Evolutionary conservation across 768 basidiomycete species (phyloP).

Genomic region (Xerocomellus intermedius): DNA sequence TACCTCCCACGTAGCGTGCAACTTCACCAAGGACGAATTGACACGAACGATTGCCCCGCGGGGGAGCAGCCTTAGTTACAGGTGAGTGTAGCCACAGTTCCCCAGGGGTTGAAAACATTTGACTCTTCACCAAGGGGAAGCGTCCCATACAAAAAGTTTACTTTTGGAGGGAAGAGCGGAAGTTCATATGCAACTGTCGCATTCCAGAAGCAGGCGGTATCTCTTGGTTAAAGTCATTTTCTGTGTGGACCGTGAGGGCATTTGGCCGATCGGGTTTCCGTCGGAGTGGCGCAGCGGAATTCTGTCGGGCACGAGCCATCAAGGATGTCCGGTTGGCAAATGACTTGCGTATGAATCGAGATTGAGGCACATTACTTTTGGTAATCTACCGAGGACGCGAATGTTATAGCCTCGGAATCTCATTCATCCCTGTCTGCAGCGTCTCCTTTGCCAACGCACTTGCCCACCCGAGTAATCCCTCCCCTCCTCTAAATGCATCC

Average conservation of each 20-base stretch:
- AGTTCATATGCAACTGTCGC: slow-evolving; percentile 70
- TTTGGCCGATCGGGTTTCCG: not conserved
- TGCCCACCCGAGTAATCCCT: slow-evolving; percentile 64
- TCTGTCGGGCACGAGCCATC: not conserved
- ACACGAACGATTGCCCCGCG: slow-evolving; percentile 48
- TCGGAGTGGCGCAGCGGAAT: not conserved
- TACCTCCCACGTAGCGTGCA: slow-evolving; percentile 54
- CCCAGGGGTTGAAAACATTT: not conserved
- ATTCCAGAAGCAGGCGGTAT: slow-evolving; percentile 45
- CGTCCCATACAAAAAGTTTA: slow-evolving; percentile 70
- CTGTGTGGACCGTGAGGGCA: no score
- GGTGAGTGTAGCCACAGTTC: slow-evolving; percentile 43
- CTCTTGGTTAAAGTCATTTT: not conserved
- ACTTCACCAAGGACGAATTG: slow-evolving; percentile 81
- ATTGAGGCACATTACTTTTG: not conserved
- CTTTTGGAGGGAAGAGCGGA: slow-evolving; percentile 76
- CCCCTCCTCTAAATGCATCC: slow-evolving; percentile 39
- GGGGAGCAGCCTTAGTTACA: slow-evolving; percentile 54
- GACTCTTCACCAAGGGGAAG: slow-evolving; percentile 50
- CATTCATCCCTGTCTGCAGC: slow-evolving; percentile 60
- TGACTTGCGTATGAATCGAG: not conserved
- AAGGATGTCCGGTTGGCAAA: not conserved
- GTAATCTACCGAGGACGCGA: not conserved
- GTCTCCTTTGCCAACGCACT: slow-evolving; percentile 66
- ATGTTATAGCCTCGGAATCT: slow-evolving; percentile 37